phyloP scores from a whole-genome alignment of 768 basidiomycete species.

The Agaricus subrufescens region DNA sequence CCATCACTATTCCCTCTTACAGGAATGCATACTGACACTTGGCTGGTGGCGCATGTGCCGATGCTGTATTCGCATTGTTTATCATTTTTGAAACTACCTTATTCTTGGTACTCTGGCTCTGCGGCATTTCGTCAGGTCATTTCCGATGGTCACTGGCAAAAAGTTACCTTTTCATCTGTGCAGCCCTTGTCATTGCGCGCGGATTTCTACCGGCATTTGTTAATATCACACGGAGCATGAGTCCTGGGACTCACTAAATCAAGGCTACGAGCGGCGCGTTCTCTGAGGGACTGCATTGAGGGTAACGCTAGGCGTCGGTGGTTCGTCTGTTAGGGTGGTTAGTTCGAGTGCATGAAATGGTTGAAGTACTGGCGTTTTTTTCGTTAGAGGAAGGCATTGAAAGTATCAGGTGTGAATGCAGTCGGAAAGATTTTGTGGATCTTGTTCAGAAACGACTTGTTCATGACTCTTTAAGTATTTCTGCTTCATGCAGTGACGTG shows the following conservation, averaged over 20 bases:
- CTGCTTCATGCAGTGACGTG: neutral
- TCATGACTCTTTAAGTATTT: neutral
- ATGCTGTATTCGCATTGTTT: neutral
- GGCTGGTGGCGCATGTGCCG: slow-evolving; percentile 4
- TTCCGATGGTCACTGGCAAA: neutral
- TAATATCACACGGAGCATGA: neutral
- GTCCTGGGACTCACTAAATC: neutral
- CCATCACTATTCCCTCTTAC: neutral
- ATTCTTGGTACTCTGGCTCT: neutral
- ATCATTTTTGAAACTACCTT: slow-evolving; percentile 1
- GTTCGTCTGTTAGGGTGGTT: neutral
- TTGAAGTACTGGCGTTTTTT: neutral
- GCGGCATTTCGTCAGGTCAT: neutral
- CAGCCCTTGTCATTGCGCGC: neutral
- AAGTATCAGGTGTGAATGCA: neutral
- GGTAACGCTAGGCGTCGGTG: neutral
- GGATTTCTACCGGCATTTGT: neutral
- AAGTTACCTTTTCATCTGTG: slow-evolving; percentile 1
- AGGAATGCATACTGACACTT: slow-evolving; percentile 7
- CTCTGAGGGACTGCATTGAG: slow-evolving; percentile 3
- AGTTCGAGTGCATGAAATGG: neutral
- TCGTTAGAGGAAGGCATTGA: neutral
- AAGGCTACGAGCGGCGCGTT: neutral
- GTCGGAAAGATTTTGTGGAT: neutral
- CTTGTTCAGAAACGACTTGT: slow-evolving; percentile 2